A percentile compares a stretch with the other conserved stretches of the same genome.
phyloP scores from a whole-genome alignment of 176 grass and related monocot genomes.

The Bromus sterilis region DNA sequence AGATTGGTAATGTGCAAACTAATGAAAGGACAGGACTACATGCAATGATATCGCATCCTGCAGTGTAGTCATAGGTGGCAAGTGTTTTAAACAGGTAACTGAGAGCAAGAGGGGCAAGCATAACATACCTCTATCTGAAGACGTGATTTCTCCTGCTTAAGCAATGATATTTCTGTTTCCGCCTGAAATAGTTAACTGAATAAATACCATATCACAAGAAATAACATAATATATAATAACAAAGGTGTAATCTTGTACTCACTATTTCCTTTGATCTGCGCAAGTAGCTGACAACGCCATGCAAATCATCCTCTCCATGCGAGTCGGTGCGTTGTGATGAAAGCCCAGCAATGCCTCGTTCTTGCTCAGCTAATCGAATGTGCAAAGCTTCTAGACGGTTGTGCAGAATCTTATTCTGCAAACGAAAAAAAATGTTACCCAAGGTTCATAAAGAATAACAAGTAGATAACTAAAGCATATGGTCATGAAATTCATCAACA shows the following conservation, averaged over 20 bases:
- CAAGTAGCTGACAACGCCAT: constrained; percentile 73
- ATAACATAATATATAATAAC: background rate
- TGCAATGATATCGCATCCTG: background rate
- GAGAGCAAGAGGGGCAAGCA: background rate
- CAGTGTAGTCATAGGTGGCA: background rate
- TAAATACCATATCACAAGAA: background rate
- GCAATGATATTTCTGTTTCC: constrained; percentile 91
- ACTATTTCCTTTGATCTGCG: constrained; percentile 98
- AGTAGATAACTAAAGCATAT: background rate
- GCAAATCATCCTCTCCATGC: constrained; percentile 69
- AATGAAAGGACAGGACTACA: constrained; percentile 4
- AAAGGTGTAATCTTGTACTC: constrained; percentile 23
- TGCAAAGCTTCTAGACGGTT: constrained; percentile 75
- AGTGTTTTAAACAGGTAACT: background rate
- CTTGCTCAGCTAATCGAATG: constrained; percentile 84
- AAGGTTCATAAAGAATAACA: background rate
- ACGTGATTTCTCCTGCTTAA: constrained; percentile 86
- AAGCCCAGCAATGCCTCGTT: constrained; percentile 52
- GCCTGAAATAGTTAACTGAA: constrained; percentile 48
- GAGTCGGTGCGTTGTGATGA: constrained; percentile 47
- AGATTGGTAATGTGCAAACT: no score
- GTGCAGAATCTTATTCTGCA: constrained; percentile 91
- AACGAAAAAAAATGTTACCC: background rate
- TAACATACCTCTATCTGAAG: constrained; percentile 79
- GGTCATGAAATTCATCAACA: background rate